Base-by-base conservation (phyloP, 768 basidiomycete species). In the Glaciozyma martinii region DNA sequence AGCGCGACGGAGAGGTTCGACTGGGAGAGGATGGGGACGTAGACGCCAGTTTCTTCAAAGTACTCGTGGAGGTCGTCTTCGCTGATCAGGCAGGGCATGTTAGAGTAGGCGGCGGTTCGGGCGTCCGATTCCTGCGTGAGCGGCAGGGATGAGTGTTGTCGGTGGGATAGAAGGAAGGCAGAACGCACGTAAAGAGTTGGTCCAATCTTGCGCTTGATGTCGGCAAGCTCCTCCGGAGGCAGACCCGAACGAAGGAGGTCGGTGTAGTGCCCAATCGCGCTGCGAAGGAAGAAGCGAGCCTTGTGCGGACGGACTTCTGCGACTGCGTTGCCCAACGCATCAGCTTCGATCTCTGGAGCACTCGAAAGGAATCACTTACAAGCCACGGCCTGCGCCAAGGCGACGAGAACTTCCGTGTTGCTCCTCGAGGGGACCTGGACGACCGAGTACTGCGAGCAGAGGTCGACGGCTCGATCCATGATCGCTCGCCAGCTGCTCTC, bases 401-500 rank as follows among this genome's bases (percentile, higher is more conserved):
- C 68, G 29, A 60, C 56, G 9, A 70, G 57, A 3, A 65, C 62
- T 46, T 70, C 61, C 23, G 55, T 52, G 29, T 70, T 70, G 18
- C 60, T 54, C 50, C 33, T 49, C 30, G 60, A 59, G n/a, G 68
- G 62, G 1, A 63, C 60, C 56, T 66, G 62, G 18, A 70, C 18
- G n/a, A 70, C 49, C 44, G 63, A 56, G 43, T 57, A 46, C 19
- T 56, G 59, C 37, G 37, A 40, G 25, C 60, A 61, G 6, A 70
- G 60, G 21, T 58, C 61, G 27, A 61, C 65, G 40, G 68, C 68
- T 23, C 63, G 62, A 21, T 70, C 57, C 40, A 64, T 60, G 56
- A 70, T 66, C n/a, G 65, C 68, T 25, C 68, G 37, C 65, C 68
- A 70, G 1, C 65, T 65, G 55, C 61, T 70, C 53, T 70, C 68